These are phyloP conservation scores for Penicillium sp. DNA, from an alignment of 2,329 filamentous ascomycete species.

Conservation along the genomic window DNA sequence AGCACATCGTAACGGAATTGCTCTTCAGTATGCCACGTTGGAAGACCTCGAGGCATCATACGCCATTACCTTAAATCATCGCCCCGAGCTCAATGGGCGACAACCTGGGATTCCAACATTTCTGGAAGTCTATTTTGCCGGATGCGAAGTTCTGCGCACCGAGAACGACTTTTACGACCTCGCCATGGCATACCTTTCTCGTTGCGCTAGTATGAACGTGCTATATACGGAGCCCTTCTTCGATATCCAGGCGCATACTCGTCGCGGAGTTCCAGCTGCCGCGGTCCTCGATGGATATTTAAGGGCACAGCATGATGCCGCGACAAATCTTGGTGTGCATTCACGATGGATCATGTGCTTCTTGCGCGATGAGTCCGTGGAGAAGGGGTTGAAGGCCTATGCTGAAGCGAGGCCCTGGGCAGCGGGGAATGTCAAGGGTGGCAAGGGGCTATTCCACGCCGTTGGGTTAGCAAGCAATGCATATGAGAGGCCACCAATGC, in stretches of 20 bases:
- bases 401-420: constrained; percentile 39
- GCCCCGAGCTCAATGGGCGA: constrained; percentile 37
- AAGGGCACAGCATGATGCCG: constrained; percentile 33
- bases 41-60: constrained; percentile 36
- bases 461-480: constrained; percentile 52
- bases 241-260: constrained; percentile 45
- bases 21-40: constrained; percentile 31
- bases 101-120: constrained; percentile 30
- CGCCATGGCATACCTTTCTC: constrained; percentile 40
- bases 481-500: constrained; percentile 45
- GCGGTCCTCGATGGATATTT: constrained; percentile 39
- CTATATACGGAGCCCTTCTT: constrained; percentile 46
- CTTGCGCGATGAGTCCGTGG: constrained; percentile 41
- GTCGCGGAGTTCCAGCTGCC: constrained; percentile 34
- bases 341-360: constrained; percentile 47
- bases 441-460: constrained; percentile 46
- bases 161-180: constrained; percentile 44
- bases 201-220: constrained; percentile 37
- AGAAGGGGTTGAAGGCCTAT: constrained; percentile 43
- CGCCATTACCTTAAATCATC: constrained; percentile 38
- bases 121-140: constrained; percentile 33
- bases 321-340: constrained; percentile 26
- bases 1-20: constrained; percentile 40
- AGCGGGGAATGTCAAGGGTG: constrained; percentile 14
- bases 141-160: constrained; percentile 27